Evolutionary conservation across 2,329 filamentous ascomycete genomes (phyloP).

Genomic region (Ascochyta viciae-villosae): DNA sequence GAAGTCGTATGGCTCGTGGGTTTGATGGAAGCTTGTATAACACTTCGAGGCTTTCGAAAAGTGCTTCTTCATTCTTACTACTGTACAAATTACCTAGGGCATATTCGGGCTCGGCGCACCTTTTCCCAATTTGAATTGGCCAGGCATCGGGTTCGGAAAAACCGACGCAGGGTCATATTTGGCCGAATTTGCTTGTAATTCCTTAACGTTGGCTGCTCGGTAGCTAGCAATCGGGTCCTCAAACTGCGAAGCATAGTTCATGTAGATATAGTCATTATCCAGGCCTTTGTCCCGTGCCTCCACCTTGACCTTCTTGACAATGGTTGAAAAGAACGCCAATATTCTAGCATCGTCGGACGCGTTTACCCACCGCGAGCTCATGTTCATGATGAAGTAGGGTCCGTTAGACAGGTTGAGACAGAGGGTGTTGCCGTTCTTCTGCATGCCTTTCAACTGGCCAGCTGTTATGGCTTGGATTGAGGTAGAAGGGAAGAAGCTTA

Average conservation of each 20-base stretch:
- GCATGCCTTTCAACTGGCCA: conserved; percentile 28
- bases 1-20: conserved; percentile 8
- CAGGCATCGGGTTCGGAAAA: conserved; percentile 52
- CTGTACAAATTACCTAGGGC: background rate
- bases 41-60: background rate
- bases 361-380: conserved; percentile 26
- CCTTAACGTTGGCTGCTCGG: conserved; percentile 46
- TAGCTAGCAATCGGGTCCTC: conserved; percentile 55
- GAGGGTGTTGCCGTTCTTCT: conserved; percentile 27
- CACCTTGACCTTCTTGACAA: conserved; percentile 18
- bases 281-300: conserved; percentile 16
- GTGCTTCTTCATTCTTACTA: background rate
- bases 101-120: background rate
- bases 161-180: conserved; percentile 53
- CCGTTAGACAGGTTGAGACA: conserved; percentile 24
- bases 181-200: conserved; percentile 42
- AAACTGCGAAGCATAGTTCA: conserved; percentile 57
- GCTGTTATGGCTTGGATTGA: conserved; percentile 26
- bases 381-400: conserved; percentile 27
- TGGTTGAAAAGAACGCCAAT: conserved; percentile 14
- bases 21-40: background rate
- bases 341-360: conserved; percentile 25
- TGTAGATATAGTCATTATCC: conserved; percentile 49
- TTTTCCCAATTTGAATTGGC: conserved; percentile 53
- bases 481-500: conserved; percentile 12